Base-by-base conservation (phyloP, 371 early-diverging fungal genomes). In the Batrachochytrium dendrobatidis region DNA sequence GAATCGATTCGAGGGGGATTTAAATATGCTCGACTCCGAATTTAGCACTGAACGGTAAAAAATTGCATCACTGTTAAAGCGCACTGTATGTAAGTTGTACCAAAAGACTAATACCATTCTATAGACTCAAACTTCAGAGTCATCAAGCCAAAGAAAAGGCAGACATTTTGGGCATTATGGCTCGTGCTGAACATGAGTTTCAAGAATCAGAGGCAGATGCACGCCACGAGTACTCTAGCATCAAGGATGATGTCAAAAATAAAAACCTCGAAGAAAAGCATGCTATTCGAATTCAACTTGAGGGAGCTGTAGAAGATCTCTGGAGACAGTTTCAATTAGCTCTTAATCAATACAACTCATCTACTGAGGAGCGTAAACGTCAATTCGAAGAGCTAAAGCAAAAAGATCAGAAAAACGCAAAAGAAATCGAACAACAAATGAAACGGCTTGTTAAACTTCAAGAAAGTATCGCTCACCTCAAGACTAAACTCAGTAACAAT, bases 181-280 rank as follows among this genome's bases (percentile, higher is more conserved):
- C 70, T 4, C 54, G 80, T 5, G 69, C 75, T 67, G 78, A 79
- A 55, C 70, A 68, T 33, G 78, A 79, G 34, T 77, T 72, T 51
- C 62, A 63, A 22, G 82, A 81, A 32, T 64, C 73, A 7, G 82
- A 81, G 61, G 80, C 78, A 0, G 82, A 81, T 61, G 73, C 82
- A 26, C 70, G 65, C 48, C 82, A 81, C 60, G 82, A 81, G 62
- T 75, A 73, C 58, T 75, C 75, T 15, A 69, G 70, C 12, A 33
- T 71, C 46, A 69, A 73, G 56, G 82, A 81, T 51, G 82, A 81
- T 60, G 76, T 80, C 35, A 76, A 76, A 44, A 81, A 81, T 63
- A 79, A 77, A 73, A 81, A 81, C 54, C 61, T 81, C 30, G 82
- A 81, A 60, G 82, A 81, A 55, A 79, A 79, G 55, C 82, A 81